Evolutionary conservation across 495 filamentous ascomycete species (phyloP), one percentile per base, ranked within the genome.

Genomic region (Apiosordaria backusii): DNA sequence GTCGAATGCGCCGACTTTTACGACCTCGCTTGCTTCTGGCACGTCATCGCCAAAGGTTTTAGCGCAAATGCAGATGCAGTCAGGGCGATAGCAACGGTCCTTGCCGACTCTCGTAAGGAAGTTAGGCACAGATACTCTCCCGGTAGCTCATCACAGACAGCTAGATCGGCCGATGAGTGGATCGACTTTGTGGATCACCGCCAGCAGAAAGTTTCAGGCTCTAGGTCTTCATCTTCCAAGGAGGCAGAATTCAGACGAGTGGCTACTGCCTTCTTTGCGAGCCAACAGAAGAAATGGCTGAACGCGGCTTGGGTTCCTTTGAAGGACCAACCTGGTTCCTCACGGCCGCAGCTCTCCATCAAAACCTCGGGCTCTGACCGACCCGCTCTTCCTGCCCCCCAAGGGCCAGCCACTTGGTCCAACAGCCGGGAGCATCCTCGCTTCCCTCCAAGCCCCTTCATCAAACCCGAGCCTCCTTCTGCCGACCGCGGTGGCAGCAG

Each of bases 101-200:
- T 74, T 29, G 65, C 62, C 19, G 62, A 68, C 4, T 69, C 72
- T 4, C 68, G 71, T 18, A 68, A 63, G 45, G 58, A 57, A 4
- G 61, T 65, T 0, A 68, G 67, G 1, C 10, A 3, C 16, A 67
- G 60, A 35, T 45, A 45, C 35, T 61, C 61, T 0, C 25, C 29
- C 13, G 64, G 23, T 2, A 59, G 65, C 4, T 19, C 54, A 0
- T 69, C 68, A 4, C 67, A 75, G 0, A 71, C 66, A 4, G 69
- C 69, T 1, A 60, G 54, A 15, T 71, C 70, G 18, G 70, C 63
- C 22, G 72, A 75, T 62, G 58, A 53, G 4, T 75, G 70, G 70
- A 75, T 73, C 52, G 67, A 62, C 6, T 70, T 71, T 52, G 21
- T 75, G 4, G 68, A 72, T 45, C 35, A 45, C 23, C 53, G 50